phyloP scores from a whole-genome alignment of 495 filamentous ascomycete species.

The Podospora pseudocomata region DNA sequence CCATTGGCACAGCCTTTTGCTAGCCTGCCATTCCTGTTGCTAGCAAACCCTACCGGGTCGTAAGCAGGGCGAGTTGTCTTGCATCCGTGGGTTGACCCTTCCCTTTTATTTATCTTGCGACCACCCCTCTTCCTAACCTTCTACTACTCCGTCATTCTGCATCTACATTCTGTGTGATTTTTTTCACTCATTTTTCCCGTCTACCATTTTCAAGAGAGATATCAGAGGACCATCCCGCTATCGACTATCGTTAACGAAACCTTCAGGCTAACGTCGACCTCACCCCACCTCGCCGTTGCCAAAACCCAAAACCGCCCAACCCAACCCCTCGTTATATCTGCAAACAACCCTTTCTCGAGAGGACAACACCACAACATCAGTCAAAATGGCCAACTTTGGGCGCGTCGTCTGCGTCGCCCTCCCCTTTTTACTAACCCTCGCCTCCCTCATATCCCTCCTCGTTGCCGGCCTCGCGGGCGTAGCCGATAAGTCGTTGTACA shows the following conservation, averaged over 20 bases:
- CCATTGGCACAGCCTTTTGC: constrained; percentile 15
- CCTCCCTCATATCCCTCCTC: constrained; percentile 66
- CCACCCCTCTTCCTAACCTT: not conserved
- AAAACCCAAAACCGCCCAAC: not conserved
- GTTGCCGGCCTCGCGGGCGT: constrained; percentile 70
- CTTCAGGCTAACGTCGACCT: not conserved
- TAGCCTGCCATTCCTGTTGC: constrained; percentile 1
- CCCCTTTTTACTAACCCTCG: constrained; percentile 72
- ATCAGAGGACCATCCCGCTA: not conserved
- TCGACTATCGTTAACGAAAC: not conserved
- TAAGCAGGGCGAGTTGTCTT: constrained; percentile 7
- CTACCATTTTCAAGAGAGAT: not conserved
- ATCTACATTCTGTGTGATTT: constrained; percentile 2
- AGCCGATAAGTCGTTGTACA: constrained; percentile 63
- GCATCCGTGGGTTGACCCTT: not conserved
- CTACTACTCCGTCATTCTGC: not conserved
- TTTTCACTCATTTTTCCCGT: not conserved
- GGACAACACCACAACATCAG: constrained; percentile 7
- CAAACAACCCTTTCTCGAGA: not conserved
- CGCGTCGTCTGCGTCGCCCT: constrained; percentile 76
- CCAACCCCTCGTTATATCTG: not conserved
- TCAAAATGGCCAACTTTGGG: constrained; percentile 48
- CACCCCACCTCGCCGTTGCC: not conserved
- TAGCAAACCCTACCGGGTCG: too few species aligned
- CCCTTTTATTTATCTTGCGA: constrained; percentile 14